Evolutionary conservation across 2,329 filamentous ascomycete species (phyloP).

Genomic region (Cladosporium velox): DNA sequence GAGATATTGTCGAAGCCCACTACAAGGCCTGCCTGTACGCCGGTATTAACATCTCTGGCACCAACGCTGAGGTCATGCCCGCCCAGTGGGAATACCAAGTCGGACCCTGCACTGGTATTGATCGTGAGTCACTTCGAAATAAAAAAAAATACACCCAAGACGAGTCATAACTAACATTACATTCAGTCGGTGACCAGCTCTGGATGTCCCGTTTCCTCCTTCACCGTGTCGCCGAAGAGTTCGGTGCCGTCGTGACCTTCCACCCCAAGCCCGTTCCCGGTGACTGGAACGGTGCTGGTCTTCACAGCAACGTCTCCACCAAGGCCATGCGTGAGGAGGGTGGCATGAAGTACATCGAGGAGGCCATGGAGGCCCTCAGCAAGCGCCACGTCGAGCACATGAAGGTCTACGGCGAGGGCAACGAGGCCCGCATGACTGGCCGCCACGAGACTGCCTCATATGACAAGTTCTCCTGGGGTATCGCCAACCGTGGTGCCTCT

Average conservation of each 20-base stretch:
- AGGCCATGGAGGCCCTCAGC: constrained; percentile 62
- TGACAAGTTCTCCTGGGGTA: constrained; percentile 89
- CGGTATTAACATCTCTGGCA: constrained; percentile 91
- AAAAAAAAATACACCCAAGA: background rate
- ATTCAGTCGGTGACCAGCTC: constrained; percentile 85
- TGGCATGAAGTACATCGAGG: constrained; percentile 93
- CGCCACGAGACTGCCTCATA: constrained; percentile 92
- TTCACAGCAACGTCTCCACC: constrained; percentile 93
- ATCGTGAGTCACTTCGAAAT: constrained; percentile 58
- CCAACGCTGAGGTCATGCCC: constrained; percentile 98
- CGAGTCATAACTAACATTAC: background rate
- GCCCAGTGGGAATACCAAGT: constrained; percentile 99
- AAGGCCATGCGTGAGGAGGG: constrained; percentile 85
- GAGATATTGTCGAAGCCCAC: constrained; percentile 95
- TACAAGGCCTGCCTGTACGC: constrained; percentile 89
- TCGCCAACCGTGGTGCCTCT: constrained; percentile 92
- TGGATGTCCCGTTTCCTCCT: constrained; percentile 92
- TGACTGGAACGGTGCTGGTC: constrained; percentile 95
- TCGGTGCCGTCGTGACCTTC: constrained; percentile 92
- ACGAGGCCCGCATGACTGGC: constrained; percentile 90
- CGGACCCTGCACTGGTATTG: constrained; percentile 83
- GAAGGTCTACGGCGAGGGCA: constrained; percentile 92
- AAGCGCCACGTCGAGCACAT: constrained; percentile 62
- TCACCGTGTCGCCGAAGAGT: constrained; percentile 90
- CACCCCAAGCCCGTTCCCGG: constrained; percentile 94